These are phyloP conservation scores for Rhynchosporium agropyri DNA, from an alignment of 2,329 filamentous ascomycete species.

Conservation along the genomic window DNA sequence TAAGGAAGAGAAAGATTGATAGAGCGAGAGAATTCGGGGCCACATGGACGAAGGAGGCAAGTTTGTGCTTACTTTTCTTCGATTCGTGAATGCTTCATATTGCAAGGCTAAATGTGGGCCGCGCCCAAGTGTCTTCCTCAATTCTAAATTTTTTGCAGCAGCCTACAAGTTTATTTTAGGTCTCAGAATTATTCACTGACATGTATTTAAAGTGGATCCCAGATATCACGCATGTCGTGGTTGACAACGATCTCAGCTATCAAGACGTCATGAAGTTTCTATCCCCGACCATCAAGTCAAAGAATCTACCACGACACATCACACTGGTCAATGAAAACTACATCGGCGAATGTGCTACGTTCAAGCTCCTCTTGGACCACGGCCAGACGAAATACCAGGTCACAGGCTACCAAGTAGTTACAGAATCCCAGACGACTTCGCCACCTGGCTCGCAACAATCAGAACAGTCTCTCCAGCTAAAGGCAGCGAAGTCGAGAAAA, in stretches of 20 bases:
- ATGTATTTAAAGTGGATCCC: slow-evolving; percentile 44
- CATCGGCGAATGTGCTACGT: slow-evolving; percentile 67
- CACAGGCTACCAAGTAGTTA: neutral
- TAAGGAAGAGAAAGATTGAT: slow-evolving; percentile 70
- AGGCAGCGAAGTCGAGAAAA: slow-evolving; percentile 47
- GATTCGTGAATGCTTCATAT: too few species aligned
- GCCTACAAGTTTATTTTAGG: neutral
- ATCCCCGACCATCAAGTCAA: slow-evolving; percentile 36
- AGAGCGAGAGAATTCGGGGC: slow-evolving; percentile 78
- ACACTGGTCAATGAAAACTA: slow-evolving; percentile 69
- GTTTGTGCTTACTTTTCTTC: neutral
- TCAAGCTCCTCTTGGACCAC: slow-evolving; percentile 59
- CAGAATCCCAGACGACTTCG: neutral
- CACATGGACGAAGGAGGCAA: slow-evolving; percentile 59
- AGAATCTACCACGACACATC: slow-evolving; percentile 44
- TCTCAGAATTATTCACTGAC: neutral
- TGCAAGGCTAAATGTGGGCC: too few species aligned
- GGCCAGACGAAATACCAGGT: slow-evolving; percentile 62
- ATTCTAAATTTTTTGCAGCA: neutral
- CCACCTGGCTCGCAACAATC: slow-evolving; percentile 16
- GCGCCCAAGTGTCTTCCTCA: neutral
- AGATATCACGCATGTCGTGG: slow-evolving; percentile 75
- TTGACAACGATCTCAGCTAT: slow-evolving; percentile 70
- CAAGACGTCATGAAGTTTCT: slow-evolving; percentile 63
- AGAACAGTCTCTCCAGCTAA: slow-evolving; percentile 49